phyloP scores from a whole-genome alignment of 2,329 filamentous ascomycete species.

The Tolypocladium tropicale region DNA sequence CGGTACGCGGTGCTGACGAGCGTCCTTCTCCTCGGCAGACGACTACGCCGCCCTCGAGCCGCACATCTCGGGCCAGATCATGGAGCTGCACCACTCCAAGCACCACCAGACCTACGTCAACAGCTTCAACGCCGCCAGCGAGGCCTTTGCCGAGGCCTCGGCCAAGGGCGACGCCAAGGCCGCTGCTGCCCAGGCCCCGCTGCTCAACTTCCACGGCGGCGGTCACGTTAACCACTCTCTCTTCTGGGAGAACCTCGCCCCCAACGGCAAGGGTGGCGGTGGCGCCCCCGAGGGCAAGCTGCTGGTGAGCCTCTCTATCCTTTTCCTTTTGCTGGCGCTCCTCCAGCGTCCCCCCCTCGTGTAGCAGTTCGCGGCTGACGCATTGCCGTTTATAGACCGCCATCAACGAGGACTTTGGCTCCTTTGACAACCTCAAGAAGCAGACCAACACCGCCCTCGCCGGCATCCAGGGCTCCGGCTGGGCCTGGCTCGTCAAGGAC shows the following conservation, averaged over 20 bases:
- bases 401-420: conserved; percentile 59
- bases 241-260: conserved; percentile 76
- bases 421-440: conserved; percentile 52
- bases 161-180: conserved; percentile 48
- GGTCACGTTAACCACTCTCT: conserved; percentile 81
- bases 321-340: conserved; percentile 25
- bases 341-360: conserved; percentile 6
- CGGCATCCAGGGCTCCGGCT: conserved; percentile 75
- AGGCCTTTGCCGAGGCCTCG: conserved; percentile 58
- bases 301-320: conserved; percentile 31
- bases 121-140: conserved; percentile 70
- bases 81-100: conserved; percentile 91
- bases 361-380: not conserved
- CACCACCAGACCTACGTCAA: conserved; percentile 93
- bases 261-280: conserved; percentile 50
- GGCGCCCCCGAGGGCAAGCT: conserved; percentile 54
- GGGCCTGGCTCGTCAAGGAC: conserved; percentile 81
- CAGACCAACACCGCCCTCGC: conserved; percentile 60
- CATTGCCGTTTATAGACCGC: conserved; percentile 35
- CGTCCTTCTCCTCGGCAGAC: conserved; percentile 45
- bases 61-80: conserved; percentile 77
- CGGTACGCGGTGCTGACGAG: too few species aligned
- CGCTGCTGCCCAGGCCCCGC: conserved; percentile 38
- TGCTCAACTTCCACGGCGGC: conserved; percentile 71
- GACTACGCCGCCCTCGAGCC: conserved; percentile 94